Evolutionary conservation across 129 eudicot genomes (phyloP).

Genomic region (Logfia minima): DNA sequence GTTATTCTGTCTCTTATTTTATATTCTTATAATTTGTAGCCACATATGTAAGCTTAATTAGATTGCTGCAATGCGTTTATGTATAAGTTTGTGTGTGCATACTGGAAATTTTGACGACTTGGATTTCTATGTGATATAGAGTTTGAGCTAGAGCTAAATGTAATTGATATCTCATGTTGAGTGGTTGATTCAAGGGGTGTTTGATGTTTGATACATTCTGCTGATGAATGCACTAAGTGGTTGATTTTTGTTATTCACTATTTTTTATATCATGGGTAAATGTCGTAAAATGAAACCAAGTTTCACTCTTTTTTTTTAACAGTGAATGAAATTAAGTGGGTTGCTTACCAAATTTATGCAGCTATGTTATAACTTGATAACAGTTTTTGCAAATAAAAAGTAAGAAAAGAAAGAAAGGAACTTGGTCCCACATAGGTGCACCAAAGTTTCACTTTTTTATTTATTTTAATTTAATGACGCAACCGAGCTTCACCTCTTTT

Average conservation of each 20-base stretch:
- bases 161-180: not conserved
- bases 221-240: not conserved
- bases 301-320: not conserved
- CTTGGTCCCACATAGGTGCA: too few species aligned
- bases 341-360: too few species aligned
- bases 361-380: too few species aligned
- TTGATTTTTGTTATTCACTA: not conserved
- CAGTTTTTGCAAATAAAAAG: too few species aligned
- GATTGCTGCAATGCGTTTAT: not conserved
- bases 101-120: too few species aligned
- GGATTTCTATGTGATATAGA: not conserved
- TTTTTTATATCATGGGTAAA: not conserved
- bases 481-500: not conserved
- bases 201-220: not conserved
- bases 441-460: too few species aligned
- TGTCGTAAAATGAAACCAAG: not conserved
- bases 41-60: not conserved
- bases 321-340: too few species aligned
- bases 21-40: not conserved
- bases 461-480: not conserved
- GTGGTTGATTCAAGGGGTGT: not conserved
- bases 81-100: not conserved
- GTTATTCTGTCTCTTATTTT: not conserved
- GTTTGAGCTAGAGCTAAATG: not conserved
- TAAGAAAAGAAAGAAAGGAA: too few species aligned